Conservation (phyloP, 169 alveolate genomes). For the Plasmodium berghei region DNA sequence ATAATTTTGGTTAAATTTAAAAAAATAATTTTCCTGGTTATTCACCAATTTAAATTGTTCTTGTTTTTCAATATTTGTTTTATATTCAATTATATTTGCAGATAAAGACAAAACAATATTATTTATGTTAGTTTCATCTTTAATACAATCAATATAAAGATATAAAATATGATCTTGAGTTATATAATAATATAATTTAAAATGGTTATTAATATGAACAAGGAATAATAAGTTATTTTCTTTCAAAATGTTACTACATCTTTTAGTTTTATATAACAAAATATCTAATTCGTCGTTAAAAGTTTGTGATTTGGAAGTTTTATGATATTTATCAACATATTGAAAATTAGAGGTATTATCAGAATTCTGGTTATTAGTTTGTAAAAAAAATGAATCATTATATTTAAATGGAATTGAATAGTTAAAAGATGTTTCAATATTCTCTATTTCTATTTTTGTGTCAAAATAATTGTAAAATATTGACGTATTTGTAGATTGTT, state of each 20-base stretch:
- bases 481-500: neutral
- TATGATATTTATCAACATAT: too few species aligned
- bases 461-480: slow-evolving; percentile 8
- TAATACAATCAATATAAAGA: slow-evolving; percentile 14
- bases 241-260: neutral
- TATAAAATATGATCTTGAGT: neutral
- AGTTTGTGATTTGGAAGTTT: neutral
- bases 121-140: neutral
- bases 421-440: neutral
- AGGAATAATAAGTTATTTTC: slow-evolving; percentile 2
- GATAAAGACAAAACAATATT: too few species aligned
- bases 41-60: too few species aligned
- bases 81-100: too few species aligned
- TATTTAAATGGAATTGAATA: slow-evolving; percentile 47
- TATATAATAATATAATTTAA: slow-evolving; percentile 28
- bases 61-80: too few species aligned
- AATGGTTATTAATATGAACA: slow-evolving; percentile 9
- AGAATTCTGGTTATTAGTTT: neutral
- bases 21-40: too few species aligned
- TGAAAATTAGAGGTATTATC: too few species aligned
- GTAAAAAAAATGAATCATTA: slow-evolving; percentile 45
- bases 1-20: too few species aligned
- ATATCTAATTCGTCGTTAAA: neutral
- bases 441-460: neutral
- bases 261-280: neutral